Conservation (phyloP, 257 asterid genomes). For the Solanum chiquidenum region DNA sequence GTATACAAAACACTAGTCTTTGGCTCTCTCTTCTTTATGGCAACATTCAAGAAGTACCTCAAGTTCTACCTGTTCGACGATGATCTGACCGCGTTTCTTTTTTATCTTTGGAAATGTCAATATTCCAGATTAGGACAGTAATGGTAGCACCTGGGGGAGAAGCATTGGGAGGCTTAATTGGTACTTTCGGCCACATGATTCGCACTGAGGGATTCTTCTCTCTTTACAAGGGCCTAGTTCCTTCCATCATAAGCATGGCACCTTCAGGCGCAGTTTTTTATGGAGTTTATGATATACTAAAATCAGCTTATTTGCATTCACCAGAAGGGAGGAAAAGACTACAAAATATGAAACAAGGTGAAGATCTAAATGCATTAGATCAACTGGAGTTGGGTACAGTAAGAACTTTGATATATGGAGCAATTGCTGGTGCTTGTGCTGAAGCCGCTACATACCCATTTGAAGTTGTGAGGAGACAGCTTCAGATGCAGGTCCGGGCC, state of each 20-base stretch:
- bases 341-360: conserved; percentile 64
- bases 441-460: conserved; percentile 98
- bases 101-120: background rate
- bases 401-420: conserved; percentile 81
- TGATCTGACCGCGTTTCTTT: background rate
- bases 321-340: conserved; percentile 72
- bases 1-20: background rate
- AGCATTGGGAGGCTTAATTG: conserved; percentile 82
- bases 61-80: background rate
- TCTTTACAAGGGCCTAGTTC: conserved; percentile 86
- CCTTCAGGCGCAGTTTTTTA: conserved; percentile 97
- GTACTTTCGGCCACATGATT: conserved; percentile 75
- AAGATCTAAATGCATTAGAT: conserved; percentile 65
- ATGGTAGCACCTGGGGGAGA: conserved; percentile 99
- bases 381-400: conserved; percentile 83
- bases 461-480: conserved; percentile 95
- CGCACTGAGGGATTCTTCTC: conserved; percentile 84
- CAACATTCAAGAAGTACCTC: background rate
- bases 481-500: conserved; percentile 89
- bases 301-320: conserved; percentile 71
- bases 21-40: background rate
- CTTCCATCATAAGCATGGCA: conserved; percentile 96
- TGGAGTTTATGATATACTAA: conserved; percentile 85
- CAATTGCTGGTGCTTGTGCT: conserved; percentile 87
- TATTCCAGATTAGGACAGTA: conserved; percentile 81